Evolutionary conservation across 768 basidiomycete species (phyloP).

Genomic region (Rhodotorula toruloides): DNA sequence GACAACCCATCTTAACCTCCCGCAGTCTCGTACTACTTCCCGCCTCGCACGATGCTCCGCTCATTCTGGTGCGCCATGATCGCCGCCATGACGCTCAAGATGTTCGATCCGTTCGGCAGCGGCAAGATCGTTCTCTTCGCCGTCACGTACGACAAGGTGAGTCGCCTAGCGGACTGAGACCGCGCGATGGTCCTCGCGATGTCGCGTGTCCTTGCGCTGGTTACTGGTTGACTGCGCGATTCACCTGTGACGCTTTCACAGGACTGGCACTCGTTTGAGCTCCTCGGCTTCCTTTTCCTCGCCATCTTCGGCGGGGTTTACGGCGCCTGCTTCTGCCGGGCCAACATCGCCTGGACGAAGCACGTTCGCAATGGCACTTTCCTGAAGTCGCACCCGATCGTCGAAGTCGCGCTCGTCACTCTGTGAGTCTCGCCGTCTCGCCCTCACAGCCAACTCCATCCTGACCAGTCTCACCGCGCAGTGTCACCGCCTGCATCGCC

Average conservation of each 20-base stretch:
- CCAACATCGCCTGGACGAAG: slow-evolving; percentile 81
- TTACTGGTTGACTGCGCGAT: no score
- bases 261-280: slow-evolving; percentile 91
- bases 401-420: slow-evolving; percentile 75
- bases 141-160: slow-evolving; percentile 81
- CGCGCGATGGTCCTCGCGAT: no score
- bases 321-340: slow-evolving; percentile 84
- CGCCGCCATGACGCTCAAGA: slow-evolving; percentile 73
- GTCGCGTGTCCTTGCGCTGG: not conserved
- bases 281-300: slow-evolving; percentile 74
- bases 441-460: not conserved
- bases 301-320: slow-evolving; percentile 91
- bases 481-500: slow-evolving; percentile 65
- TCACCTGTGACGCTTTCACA: slow-evolving; percentile 48
- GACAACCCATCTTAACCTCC: not conserved
- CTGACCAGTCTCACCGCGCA: not conserved
- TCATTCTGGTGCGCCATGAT: slow-evolving; percentile 77
- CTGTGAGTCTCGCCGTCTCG: not conserved
- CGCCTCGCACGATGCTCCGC: slow-evolving; percentile 52
- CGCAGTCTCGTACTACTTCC: slow-evolving; percentile 68
- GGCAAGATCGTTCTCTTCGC: slow-evolving; percentile 90
- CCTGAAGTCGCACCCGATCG: slow-evolving; percentile 69
- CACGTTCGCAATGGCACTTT: slow-evolving; percentile 75
- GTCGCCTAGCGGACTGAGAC: no score
- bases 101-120: slow-evolving; percentile 86